A percentile compares a stretch with the other conserved stretches of the same genome.
Evolutionary conservation across 2,329 filamentous ascomycete species (phyloP).

Genomic region (Botrytis hyacinthi): DNA sequence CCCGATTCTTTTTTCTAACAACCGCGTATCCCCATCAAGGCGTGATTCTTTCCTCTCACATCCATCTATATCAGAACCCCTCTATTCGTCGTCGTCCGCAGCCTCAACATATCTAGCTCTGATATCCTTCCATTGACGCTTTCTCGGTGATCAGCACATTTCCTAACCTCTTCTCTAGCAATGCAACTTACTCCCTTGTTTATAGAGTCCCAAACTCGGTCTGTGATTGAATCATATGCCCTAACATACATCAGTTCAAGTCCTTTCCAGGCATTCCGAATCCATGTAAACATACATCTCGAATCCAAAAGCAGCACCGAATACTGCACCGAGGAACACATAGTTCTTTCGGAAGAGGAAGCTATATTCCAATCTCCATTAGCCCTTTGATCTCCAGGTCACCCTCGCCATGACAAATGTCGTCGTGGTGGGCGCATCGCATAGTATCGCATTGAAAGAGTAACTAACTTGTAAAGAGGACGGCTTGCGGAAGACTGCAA

Average conservation of each 20-base stretch:
- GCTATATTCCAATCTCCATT: conserved; percentile 49
- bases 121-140: conserved; percentile 99
- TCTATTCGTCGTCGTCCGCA: conserved; percentile 61
- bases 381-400: conserved; percentile 21
- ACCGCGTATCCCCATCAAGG: neutral
- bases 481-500: conserved; percentile 24
- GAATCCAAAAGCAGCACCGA: conserved; percentile 82
- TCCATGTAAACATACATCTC: conserved; percentile 70
- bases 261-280: conserved; percentile 5
- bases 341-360: conserved; percentile 82
- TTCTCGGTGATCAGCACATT: conserved; percentile 39
- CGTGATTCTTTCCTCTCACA: neutral
- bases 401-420: neutral
- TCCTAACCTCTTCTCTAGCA: neutral
- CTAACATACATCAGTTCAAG: conserved; percentile 47
- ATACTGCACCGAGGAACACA: conserved; percentile 83
- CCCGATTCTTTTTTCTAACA: conserved; percentile 4
- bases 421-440: conserved; percentile 14
- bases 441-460: conserved; percentile 19
- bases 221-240: conserved; percentile 76
- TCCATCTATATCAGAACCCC: neutral
- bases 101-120: conserved; percentile 80
- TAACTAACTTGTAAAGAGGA: conserved; percentile 39
- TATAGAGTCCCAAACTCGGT: conserved; percentile 84
- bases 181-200: conserved; percentile 80